A percentile compares a stretch with the other conserved stretches of the same genome.
Evolutionary conservation across 2,329 filamentous ascomycete genomes (phyloP).

Genomic region (Cladophialophora chaetospira): DNA sequence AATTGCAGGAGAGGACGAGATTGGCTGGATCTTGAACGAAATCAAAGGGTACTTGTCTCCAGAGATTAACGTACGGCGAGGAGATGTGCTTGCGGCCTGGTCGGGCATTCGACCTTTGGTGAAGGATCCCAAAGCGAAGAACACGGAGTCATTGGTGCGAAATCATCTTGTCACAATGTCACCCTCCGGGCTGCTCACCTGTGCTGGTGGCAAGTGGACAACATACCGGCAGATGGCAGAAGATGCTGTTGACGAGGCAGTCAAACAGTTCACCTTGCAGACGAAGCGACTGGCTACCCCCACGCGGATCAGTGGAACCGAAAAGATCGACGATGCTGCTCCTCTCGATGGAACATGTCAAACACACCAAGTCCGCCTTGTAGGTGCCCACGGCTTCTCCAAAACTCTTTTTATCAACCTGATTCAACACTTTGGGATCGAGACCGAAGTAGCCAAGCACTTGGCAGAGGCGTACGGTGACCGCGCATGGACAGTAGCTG

Average conservation of each 20-base stretch:
- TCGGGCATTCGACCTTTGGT: conserved; percentile 84
- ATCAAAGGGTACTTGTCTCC: conserved; percentile 79
- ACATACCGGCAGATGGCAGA: conserved; percentile 93
- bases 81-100: conserved; percentile 88
- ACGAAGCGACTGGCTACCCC: conserved; percentile 27
- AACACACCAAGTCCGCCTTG: conserved; percentile 77
- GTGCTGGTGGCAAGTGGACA: conserved; percentile 89
- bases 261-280: conserved; percentile 32
- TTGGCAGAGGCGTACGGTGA: conserved; percentile 87
- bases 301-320: conserved; percentile 32
- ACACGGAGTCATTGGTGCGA: conserved; percentile 83
- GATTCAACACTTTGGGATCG: conserved; percentile 88
- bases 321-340: conserved; percentile 34
- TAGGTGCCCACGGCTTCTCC: conserved; percentile 84
- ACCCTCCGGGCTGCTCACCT: conserved; percentile 77
- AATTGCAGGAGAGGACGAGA: conserved; percentile 77
- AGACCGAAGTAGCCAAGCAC: conserved; percentile 90
- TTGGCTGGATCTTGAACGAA: conserved; percentile 84
- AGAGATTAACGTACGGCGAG: conserved; percentile 80
- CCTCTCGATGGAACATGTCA: conserved; percentile 69
- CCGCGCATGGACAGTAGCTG: conserved; percentile 85
- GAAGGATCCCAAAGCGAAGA: conserved; percentile 80
- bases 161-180: conserved; percentile 83
- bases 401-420: conserved; percentile 93
- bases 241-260: conserved; percentile 74